A percentile compares a stretch with the other conserved stretches of the same genome.
phyloP scores from a whole-genome alignment of 2,329 filamentous ascomycete genomes.

The Rutstroemia sp. region DNA sequence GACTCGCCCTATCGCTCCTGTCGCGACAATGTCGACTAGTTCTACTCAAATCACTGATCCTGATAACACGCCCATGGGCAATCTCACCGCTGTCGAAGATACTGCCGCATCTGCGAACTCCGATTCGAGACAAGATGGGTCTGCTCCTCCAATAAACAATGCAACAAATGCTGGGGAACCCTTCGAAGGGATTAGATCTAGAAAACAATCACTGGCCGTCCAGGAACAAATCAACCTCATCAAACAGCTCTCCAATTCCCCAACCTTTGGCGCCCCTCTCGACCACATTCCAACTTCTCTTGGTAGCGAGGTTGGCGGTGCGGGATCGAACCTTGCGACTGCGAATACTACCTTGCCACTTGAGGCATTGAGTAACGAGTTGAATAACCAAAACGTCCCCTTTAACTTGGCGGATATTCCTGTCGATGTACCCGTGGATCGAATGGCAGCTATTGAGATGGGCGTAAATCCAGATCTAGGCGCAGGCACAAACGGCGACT shows the following conservation, averaged over 20 bases:
- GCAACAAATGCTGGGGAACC: not conserved
- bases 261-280: not conserved
- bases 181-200: not conserved
- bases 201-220: not conserved
- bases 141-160: not conserved
- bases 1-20: slow-evolving; percentile 1
- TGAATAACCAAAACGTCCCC: no score
- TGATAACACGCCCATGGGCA: not conserved
- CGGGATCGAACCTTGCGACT: not conserved
- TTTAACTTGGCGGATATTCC: no score
- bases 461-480: no score
- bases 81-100: not conserved
- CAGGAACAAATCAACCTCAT: not conserved
- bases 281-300: not conserved
- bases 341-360: not conserved
- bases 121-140: not conserved
- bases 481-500: no score
- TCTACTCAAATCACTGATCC: not conserved
- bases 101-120: not conserved
- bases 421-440: no score
- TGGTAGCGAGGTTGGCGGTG: no score
- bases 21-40: slow-evolving; percentile 5
- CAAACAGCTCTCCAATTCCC: not conserved
- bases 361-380: not conserved
- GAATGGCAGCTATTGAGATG: no score